A percentile compares a stretch with the other conserved stretches of the same genome.
Conservation (phyloP, 352 stramenopile genomes). For the Phytophthora capsici region DNA sequence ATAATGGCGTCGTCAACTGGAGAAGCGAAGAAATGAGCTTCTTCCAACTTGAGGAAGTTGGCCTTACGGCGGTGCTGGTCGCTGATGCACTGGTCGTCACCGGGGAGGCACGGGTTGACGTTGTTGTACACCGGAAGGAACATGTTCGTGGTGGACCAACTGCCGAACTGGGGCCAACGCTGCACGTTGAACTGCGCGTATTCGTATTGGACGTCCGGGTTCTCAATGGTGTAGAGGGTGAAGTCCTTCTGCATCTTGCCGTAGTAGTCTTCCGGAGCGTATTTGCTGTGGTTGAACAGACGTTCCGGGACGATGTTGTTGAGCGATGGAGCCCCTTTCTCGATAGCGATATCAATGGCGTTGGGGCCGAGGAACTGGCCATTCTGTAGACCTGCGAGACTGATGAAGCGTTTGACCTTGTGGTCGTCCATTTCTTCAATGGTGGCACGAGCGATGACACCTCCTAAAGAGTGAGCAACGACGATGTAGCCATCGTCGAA, state of each 20-base stretch:
- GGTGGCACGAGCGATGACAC: not conserved
- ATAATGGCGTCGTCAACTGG: slow-evolving; percentile 8
- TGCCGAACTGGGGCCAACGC: slow-evolving; percentile 3
- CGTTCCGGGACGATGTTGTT: slow-evolving; percentile 10
- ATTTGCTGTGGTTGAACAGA: slow-evolving; percentile 11
- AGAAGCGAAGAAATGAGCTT: slow-evolving; percentile 15
- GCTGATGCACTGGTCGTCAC: not conserved
- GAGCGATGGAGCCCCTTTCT: not conserved
- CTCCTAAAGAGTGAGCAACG: slow-evolving; percentile 3
- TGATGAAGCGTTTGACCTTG: slow-evolving; percentile 9
- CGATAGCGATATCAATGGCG: not conserved
- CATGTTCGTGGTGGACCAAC: slow-evolving; percentile 4
- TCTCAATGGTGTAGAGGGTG: slow-evolving; percentile 5
- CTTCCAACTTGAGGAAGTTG: slow-evolving; percentile 15
- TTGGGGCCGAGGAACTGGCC: slow-evolving; percentile 3
- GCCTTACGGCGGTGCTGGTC: slow-evolving; percentile 2
- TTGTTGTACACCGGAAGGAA: slow-evolving; percentile 4
- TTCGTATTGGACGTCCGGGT: slow-evolving; percentile 2
- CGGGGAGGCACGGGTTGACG: not conserved
- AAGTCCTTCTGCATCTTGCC: slow-evolving; percentile 15
- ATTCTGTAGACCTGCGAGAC: slow-evolving; percentile 4
- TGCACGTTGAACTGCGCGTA: slow-evolving; percentile 8
- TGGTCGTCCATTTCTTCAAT: slow-evolving; percentile 14
- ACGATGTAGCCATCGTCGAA: slow-evolving; percentile 9
- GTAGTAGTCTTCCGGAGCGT: not conserved